A percentile compares a stretch with the other conserved stretches of the same genome.
These are phyloP conservation scores for Logfia minima DNA, from an alignment of 129 eudicot species.

Conservation along the genomic window DNA sequence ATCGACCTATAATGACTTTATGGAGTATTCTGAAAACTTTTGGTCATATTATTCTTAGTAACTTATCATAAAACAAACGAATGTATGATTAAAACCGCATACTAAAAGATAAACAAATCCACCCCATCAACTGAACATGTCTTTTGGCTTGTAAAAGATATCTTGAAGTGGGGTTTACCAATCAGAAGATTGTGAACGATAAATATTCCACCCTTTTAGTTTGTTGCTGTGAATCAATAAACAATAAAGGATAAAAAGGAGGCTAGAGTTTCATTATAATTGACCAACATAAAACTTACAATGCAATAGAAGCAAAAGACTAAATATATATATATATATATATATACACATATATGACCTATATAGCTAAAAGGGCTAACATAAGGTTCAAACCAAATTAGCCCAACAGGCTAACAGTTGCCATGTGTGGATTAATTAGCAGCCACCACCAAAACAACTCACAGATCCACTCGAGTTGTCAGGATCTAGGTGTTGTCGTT, in stretches of 20 bases:
- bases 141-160: background rate
- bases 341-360: too few relatives aligned
- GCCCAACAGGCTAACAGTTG: too few relatives aligned
- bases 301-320: too few relatives aligned
- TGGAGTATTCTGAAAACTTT: background rate
- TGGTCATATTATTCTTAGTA: background rate
- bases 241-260: too few relatives aligned
- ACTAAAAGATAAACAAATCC: background rate
- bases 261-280: too few relatives aligned
- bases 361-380: too few relatives aligned
- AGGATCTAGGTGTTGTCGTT: slow-evolving; percentile 14
- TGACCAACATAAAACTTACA: too few relatives aligned
- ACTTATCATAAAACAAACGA: too few relatives aligned
- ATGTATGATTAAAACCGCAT: background rate
- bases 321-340: too few relatives aligned
- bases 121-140: background rate
- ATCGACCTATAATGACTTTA: background rate
- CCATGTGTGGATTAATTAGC: background rate
- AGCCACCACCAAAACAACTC: slow-evolving; percentile 7
- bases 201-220: slow-evolving; percentile 2
- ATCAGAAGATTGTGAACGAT: too few relatives aligned
- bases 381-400: too few relatives aligned
- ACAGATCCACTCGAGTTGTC: background rate
- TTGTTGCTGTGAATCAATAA: too few relatives aligned
- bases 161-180: slow-evolving; percentile 10